These are phyloP conservation scores for Microthlaspi erraticum DNA, from an alignment of 345 rosid species.

Conservation along the genomic window DNA sequence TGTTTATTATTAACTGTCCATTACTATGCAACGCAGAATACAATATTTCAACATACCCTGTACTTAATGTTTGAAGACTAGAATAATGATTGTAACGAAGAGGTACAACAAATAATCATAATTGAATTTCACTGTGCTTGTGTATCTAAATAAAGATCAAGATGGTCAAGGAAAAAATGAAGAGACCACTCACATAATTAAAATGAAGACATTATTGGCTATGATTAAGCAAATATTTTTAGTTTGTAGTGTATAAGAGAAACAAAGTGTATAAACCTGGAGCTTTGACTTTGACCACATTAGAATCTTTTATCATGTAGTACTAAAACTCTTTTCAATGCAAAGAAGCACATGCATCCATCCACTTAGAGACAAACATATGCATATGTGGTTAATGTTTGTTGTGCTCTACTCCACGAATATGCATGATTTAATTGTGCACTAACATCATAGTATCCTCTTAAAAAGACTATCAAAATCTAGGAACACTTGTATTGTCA, in stretches of 20 bases:
- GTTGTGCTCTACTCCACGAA: conserved; percentile 39
- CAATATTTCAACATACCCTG: conserved; percentile 3
- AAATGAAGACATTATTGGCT: conserved; percentile 33
- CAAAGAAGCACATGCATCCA: conserved; percentile 42
- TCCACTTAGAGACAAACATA: conserved; percentile 33
- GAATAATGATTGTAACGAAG: not conserved
- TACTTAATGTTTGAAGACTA: not conserved
- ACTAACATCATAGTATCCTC: conserved; percentile 19
- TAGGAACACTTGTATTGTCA: not conserved
- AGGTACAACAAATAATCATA: not conserved
- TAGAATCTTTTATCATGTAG: conserved; percentile 35
- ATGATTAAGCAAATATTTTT: conserved; percentile 32
- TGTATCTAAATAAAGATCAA: not conserved
- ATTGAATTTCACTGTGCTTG: conserved; percentile 13
- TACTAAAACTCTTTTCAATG: conserved; percentile 35
- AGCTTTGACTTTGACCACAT: conserved; percentile 44
- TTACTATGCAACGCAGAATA: conserved; percentile 21
- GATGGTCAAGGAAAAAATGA: conserved; percentile 6
- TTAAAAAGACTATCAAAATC: conserved; percentile 5
- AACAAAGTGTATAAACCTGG: conserved; percentile 22
- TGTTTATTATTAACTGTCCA: conserved; percentile 33
- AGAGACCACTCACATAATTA: conserved; percentile 3
- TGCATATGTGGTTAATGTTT: conserved; percentile 44
- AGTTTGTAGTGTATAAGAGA: conserved; percentile 24
- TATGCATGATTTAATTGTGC: conserved; percentile 11